Conservation (phyloP, 2,329 filamentous ascomycete species). For the Paecilomyces variotii region DNA sequence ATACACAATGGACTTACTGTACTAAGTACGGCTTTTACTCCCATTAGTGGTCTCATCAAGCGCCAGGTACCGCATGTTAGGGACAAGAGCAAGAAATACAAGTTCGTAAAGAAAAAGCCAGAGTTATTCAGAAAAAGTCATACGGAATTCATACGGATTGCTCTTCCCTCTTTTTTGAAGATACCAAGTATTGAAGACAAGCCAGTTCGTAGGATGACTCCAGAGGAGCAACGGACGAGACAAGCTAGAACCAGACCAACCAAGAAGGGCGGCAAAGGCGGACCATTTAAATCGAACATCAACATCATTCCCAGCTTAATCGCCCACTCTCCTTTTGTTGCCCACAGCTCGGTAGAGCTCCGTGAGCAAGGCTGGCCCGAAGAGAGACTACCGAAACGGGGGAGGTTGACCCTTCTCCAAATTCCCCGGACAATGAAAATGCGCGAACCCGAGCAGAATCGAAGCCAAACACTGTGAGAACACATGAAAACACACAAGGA, state of each 20-base stretch:
- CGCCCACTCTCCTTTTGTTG: background rate
- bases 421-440: background rate
- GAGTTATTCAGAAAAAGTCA: background rate
- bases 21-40: too few species aligned
- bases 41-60: too few species aligned
- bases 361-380: background rate
- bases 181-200: background rate
- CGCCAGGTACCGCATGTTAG: too few species aligned
- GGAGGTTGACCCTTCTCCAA: background rate
- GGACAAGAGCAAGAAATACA: too few species aligned
- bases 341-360: background rate
- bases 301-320: background rate
- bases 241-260: background rate
- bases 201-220: background rate
- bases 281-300: background rate
- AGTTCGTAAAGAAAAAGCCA: background rate
- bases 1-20: too few species aligned
- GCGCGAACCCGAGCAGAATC: constrained; percentile 1
- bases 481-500: constrained; percentile 4
- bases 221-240: background rate
- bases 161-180: background rate
- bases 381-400: background rate
- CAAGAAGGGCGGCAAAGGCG: background rate
- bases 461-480: constrained; percentile 10
- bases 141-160: background rate